Conservation (phyloP, 805 yeast species). For the Candida ficus region DNA sequence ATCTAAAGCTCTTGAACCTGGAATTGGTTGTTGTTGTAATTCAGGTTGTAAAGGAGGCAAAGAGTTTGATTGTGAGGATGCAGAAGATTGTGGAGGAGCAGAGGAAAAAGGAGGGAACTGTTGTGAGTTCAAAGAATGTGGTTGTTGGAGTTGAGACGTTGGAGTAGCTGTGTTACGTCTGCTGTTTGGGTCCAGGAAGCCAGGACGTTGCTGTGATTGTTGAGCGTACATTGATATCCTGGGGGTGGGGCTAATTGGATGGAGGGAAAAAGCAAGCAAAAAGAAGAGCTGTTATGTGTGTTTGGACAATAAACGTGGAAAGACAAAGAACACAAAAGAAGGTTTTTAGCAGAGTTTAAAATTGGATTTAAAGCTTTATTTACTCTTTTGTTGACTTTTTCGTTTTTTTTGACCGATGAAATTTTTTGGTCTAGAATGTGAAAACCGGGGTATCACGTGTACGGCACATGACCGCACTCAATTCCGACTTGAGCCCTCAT, state of each 20-base stretch:
- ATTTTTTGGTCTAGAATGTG: background rate
- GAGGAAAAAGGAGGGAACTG: conserved; percentile 17
- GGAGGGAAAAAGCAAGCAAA: too few relatives aligned
- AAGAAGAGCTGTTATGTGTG: too few relatives aligned
- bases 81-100: conserved; percentile 5
- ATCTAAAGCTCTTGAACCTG: conserved; percentile 42
- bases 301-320: too few relatives aligned
- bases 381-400: too few relatives aligned
- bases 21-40: conserved; percentile 9
- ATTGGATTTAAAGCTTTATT: too few relatives aligned
- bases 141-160: conserved; percentile 1
- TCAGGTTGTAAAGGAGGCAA: conserved; percentile 6
- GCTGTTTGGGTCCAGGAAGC: conserved; percentile 11
- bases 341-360: too few relatives aligned
- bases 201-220: conserved; percentile 17
- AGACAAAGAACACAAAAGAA: too few relatives aligned
- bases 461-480: too few relatives aligned
- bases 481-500: too few relatives aligned
- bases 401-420: background rate
- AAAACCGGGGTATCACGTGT: background rate
- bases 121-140: conserved; percentile 5
- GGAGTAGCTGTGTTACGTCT: conserved; percentile 9
- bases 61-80: conserved; percentile 10
- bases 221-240: conserved; percentile 1
- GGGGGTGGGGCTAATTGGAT: too few relatives aligned